Evolutionary conservation across 805 yeast genomes (phyloP).

Genomic region (Cyberlindnera meyerae): DNA sequence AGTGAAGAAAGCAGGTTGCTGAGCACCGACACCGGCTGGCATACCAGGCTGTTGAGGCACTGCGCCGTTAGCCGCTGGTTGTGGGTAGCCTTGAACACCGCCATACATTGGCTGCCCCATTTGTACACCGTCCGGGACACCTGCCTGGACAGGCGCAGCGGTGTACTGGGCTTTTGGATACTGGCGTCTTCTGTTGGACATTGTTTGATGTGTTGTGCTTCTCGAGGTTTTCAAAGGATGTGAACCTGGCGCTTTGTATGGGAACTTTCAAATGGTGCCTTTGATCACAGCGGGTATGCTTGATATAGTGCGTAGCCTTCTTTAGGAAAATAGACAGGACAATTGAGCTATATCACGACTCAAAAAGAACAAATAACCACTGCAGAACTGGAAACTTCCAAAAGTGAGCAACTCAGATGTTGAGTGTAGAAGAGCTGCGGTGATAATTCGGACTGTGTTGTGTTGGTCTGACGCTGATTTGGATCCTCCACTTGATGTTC

Average conservation of each 20-base stretch:
- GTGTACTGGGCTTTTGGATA: slow-evolving; percentile 29
- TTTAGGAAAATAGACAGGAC: too few relatives aligned
- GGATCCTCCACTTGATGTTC: slow-evolving; percentile 4
- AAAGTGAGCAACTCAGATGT: too few relatives aligned
- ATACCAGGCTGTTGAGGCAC: slow-evolving; percentile 21
- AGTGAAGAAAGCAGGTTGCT: slow-evolving; percentile 15
- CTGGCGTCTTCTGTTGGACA: slow-evolving; percentile 30
- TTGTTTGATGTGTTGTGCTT: slow-evolving; percentile 1
- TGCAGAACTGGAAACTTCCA: too few relatives aligned
- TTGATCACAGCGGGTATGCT: too few relatives aligned
- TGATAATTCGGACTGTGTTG: too few relatives aligned
- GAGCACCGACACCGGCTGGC: slow-evolving; percentile 18
- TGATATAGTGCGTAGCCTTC: too few relatives aligned
- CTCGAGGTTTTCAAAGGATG: neutral
- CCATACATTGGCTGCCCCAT: slow-evolving; percentile 6
- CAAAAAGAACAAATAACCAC: too few relatives aligned
- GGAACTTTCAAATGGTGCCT: too few relatives aligned
- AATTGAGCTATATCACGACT: too few relatives aligned
- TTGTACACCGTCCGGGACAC: slow-evolving; percentile 7
- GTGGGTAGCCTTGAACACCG: slow-evolving; percentile 9
- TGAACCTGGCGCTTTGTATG: too few relatives aligned
- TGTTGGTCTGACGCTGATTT: neutral
- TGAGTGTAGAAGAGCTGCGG: too few relatives aligned
- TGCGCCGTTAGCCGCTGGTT: slow-evolving; percentile 17
- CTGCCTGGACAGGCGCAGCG: slow-evolving; percentile 4